Evolutionary conservation across 2,329 filamentous ascomycete species (phyloP), one percentile per base, ranked within the genome.

Genomic region (Microsporum ferrugineum): DNA sequence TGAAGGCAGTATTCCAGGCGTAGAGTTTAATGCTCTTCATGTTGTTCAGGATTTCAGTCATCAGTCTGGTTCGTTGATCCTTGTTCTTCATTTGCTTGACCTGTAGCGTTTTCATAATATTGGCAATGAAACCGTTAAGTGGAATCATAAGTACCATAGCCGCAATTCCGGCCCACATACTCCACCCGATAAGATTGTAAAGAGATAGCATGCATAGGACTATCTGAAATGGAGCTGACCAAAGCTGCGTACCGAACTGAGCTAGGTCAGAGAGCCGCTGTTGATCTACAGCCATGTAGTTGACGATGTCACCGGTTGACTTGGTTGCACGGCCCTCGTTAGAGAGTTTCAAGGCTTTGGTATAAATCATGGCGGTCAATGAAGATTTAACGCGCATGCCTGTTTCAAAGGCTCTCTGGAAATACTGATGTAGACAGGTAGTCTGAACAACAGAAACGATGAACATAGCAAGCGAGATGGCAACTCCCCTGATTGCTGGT

Each of bases 11-110:
- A 36, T 91, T 92, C 94, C 94, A 99, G 34, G 94, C 94, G 72
- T 96, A 99, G 23, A 99, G 83, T 78, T 99, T 99, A 79, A 99
- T 94, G 71, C 91, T 95, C 79, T 99, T 99, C 89, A 99, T 99
- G 76, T 97, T 97, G 80, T 95, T 96, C 70, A 99, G 80, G 66
- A 99, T 99, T 75, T 99, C 94, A 5, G 92, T 95, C 80, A 97
- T 96, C 62, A 99, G 78, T 57, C 92, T 85, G 55, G 91, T 96
- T 70, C 94, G 85, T 43, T 91, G 83, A 70, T 99, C 94, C 77
- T 99, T 99, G 78, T 97, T 97, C 79, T 95, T 95, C 94, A 99
- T 99, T 77, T 99, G 94, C 65, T 86, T 81, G 75, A 97, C 95
- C 72, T 99, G 95, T 68, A 99, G 78, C 49, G 82, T 90, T 78